Percentiles rank a stretch among this genome's conserved stretches.
Conservation (phyloP, 2,329 filamentous ascomycete species). For the Verticillium tricorpus region DNA sequence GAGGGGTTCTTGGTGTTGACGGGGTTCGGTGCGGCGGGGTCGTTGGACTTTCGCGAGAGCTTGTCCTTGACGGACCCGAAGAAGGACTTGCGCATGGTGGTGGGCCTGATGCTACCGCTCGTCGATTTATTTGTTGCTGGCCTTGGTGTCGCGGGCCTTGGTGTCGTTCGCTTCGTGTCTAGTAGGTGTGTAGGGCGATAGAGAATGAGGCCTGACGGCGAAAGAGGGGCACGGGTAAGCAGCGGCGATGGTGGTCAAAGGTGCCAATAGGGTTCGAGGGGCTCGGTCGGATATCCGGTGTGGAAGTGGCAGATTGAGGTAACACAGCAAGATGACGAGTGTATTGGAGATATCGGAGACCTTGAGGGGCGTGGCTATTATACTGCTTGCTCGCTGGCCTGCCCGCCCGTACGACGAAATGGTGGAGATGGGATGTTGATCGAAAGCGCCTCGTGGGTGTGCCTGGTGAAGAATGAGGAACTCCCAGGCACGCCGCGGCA, state of each 20-base stretch:
- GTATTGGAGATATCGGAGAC: neutral
- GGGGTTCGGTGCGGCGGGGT: conserved; percentile 4
- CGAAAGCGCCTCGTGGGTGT: too few species aligned
- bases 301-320: neutral
- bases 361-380: neutral
- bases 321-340: too few species aligned
- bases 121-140: too few species aligned
- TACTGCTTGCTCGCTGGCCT: neutral
- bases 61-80: conserved; percentile 29
- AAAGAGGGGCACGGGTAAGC: neutral
- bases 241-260: neutral
- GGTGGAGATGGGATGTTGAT: neutral
- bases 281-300: neutral
- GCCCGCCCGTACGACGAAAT: too few species aligned
- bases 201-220: neutral
- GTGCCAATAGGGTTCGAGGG: neutral
- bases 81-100: conserved; percentile 16
- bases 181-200: neutral
- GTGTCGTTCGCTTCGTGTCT: too few species aligned
- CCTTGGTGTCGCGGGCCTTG: too few species aligned
- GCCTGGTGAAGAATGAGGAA: too few species aligned
- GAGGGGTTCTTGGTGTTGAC: neutral
- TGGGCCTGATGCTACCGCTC: too few species aligned
- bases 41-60: conserved; percentile 18
- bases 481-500: too few species aligned